Evolutionary conservation across 2,329 filamentous ascomycete species (phyloP), one percentile per base, ranked within the genome.

Genomic region (Xylariales sp.): DNA sequence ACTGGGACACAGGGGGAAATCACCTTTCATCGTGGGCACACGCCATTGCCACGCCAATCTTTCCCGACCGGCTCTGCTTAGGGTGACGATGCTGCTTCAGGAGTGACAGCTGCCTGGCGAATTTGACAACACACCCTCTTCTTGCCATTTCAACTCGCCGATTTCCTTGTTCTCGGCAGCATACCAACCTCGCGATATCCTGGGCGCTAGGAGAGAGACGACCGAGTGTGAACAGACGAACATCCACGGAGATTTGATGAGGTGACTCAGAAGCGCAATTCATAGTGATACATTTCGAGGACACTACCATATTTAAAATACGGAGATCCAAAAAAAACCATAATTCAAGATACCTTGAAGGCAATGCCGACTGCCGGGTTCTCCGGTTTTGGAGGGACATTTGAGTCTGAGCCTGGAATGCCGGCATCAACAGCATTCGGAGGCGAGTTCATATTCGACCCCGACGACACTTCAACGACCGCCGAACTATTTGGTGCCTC

Each of bases 381-480:
- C 24, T 37, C 29, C 23, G 32, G 23, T 16, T 43, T 37, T 27
- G 37, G 37, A 27, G 37, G 41, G 37, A 35, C 41, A 24, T 37
- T 40, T 14, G 41, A 43, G 8, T 20, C 41, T 23, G 41, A 43
- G 27, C 12, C 38, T 19, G 41, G 41, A 40, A 36, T 43, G 41
- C 41, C 37, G 29, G 6, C 18, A 15, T 39, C 31, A 6, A 32
- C 36, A n/a, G 18, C 40, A 18, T 43, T 35, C 25, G 36, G 34
- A 29, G 17, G 27, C 33, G 41, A 43, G n/a, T 43, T 40, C 21
- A 33, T 43, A n/a, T 32, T 37, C 37, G 41, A 43, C 14, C 15
- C 37, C 21, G 41, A 43, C 24, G 41, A 43, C 17, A 40, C 30
- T 29, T 11, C 37, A 15, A 23, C 24, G 20, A 39, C 20, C 13